Base-by-base conservation (phyloP, 441 rosid genomes). In the California macrophylla region DNA sequence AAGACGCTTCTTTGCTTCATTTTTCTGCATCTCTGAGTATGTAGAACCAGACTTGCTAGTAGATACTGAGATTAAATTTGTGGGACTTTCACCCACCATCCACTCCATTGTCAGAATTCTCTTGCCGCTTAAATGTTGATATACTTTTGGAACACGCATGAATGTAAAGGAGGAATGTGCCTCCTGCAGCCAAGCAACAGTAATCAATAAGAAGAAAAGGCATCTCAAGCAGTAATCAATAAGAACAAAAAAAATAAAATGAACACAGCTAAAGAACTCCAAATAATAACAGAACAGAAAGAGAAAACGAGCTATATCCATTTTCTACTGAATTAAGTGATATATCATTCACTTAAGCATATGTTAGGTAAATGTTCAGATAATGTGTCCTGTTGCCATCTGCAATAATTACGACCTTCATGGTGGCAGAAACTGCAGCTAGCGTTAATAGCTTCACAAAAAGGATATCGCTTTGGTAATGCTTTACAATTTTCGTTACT, bases 21-120 rank as follows among this genome's bases (percentile, higher is more conserved):
- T 25, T 76, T 77, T 88, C 74, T 85, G 85, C 76, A 74, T 80
- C 78, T 91, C 92, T 32, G 84, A 74, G 80, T 77, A 61, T 52
- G 68, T 74, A 71, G 72, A 67, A 68, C 78, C 40, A 77, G 87
- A 71, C 69, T 76, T 58, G 47, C 78, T 72, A 56, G 81, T 69
- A 66, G 92, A 77, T 71, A 81, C 16, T 47, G 89, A 66, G 66
- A 85, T 70, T 74, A 93, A 80, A 82, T 85, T 88, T 21, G 86
- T 88, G 70, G 97, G 88, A 78, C 93, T 89, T 72, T 91, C 97
- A 52, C 98, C 98, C 76, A 56, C 88, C 70, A 93, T 88, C 98
- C 98, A 93, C 78, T 93, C 98, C 98, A 93, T 88, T n/a, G 98
- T 93, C 82, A 91, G 80, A 77, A 91, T 89, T 81, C 94, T 84